Evolutionary conservation across 1,284 basidiomycete species (phyloP), one percentile per base, ranked within the genome.

Genomic region (Sporisorium reilianum): DNA sequence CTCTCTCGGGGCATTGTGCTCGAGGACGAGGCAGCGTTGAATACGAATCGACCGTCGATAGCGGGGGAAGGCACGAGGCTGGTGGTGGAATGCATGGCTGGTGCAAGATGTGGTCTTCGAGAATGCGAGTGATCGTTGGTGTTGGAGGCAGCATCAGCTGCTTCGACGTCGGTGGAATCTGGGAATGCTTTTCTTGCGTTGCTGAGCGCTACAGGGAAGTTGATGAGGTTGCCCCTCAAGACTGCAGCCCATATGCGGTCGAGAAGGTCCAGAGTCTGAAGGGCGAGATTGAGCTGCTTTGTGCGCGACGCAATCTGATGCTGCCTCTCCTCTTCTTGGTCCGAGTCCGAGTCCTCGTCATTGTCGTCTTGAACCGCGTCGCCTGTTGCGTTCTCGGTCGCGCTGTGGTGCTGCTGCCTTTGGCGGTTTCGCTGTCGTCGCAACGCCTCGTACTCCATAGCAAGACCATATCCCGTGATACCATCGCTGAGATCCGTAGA

Each of bases 181-280:
- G 72, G 56, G 11, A 64, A 70, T 2, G 67, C 62, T 23, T 49
- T 49, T 20, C 56, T 56, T 12, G 73, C 56, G 28, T 70, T 66
- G 51, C 42, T 54, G 25, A 59, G 58, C 5, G 73, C 67, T 20
- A 68, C 55, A 0, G 68, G 41, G 11, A 80, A 53, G 18, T 74
- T 56, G 55, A 76, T 55, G 40, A 69, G 50, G n/a, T 71, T 64
- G 49, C 77, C 77, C 32, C 73, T 55, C 16, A 81, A 36, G 22
- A 81, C 67, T 12, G 78, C 73, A 3, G 64, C 63, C 80, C 80
- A 82, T 41, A 79, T 56, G 22, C 75, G 69, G 48, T 82, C 80
- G 20, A 82, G 52, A n/a, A 82, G 49, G 25, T 78, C 78, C 23
- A 75, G 34, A 2, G 67, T 74, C 49, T 72, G 71, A 3, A 81